Evolutionary conservation across 208 protist species (phyloP).

Genomic region (Crithidia brevicula): DNA sequence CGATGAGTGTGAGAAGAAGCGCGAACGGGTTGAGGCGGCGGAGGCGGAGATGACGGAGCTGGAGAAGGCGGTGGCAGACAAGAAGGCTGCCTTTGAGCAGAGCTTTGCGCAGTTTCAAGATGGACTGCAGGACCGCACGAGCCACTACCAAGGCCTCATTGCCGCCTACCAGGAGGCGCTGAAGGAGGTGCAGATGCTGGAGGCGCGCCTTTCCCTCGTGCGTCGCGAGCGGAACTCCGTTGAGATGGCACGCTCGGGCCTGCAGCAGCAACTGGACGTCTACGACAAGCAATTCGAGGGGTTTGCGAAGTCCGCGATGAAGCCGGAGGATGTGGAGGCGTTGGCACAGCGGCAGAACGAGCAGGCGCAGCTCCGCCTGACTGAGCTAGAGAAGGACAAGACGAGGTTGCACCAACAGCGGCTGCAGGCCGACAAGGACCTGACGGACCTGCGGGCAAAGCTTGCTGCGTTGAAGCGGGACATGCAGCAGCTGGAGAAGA

Average conservation of each 20-base stretch:
- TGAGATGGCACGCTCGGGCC: slow-evolving; percentile 30
- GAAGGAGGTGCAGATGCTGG: slow-evolving; percentile 56
- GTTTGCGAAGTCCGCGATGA: slow-evolving; percentile 51
- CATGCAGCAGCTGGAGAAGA: slow-evolving; percentile 56
- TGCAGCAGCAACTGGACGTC: slow-evolving; percentile 67
- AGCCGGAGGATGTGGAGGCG: slow-evolving; percentile 59
- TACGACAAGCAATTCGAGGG: slow-evolving; percentile 70
- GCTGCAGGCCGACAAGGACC: slow-evolving; percentile 73
- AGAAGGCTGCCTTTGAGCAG: slow-evolving; percentile 68
- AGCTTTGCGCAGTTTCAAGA: slow-evolving; percentile 44
- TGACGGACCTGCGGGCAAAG: slow-evolving; percentile 51
- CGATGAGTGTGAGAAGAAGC: slow-evolving; percentile 46
- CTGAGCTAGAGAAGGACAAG: slow-evolving; percentile 64
- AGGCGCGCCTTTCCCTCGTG: slow-evolving; percentile 52
- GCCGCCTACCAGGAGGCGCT: slow-evolving; percentile 39
- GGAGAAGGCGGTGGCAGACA: slow-evolving; percentile 39
- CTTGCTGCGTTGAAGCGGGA: slow-evolving; percentile 61
- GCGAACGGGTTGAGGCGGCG: slow-evolving; percentile 35
- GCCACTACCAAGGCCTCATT: slow-evolving; percentile 59
- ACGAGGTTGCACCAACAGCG: slow-evolving; percentile 57
- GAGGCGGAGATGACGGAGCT: slow-evolving; percentile 64
- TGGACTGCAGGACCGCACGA: slow-evolving; percentile 39
- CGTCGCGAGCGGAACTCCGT: slow-evolving; percentile 54
- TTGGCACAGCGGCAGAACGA: slow-evolving; percentile 51
- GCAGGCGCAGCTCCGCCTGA: slow-evolving; percentile 50